Evolutionary conservation across 495 filamentous ascomycete genomes (phyloP).

Genomic region (Aspergillus sclerotioniger): DNA sequence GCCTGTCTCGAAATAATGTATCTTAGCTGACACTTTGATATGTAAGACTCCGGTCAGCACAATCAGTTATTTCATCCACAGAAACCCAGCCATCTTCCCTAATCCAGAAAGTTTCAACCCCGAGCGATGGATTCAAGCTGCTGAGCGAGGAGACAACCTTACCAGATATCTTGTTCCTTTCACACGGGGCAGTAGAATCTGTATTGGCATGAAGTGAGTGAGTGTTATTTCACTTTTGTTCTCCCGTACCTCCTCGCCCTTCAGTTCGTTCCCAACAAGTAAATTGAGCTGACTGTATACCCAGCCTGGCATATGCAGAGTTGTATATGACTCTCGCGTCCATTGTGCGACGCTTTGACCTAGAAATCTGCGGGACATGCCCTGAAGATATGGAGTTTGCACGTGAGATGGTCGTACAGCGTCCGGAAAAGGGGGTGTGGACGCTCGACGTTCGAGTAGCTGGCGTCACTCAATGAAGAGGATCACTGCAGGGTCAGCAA

Average conservation of each 20-base stretch:
- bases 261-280: neutral
- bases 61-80: conserved; percentile 39
- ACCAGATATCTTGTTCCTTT: conserved; percentile 34
- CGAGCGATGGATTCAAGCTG: conserved; percentile 41
- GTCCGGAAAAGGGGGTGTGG: neutral
- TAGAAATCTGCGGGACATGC: conserved; percentile 27
- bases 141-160: conserved; percentile 14
- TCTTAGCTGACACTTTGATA: conserved; percentile 21
- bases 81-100: conserved; percentile 38
- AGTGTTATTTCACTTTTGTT: neutral
- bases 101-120: conserved; percentile 39
- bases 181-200: conserved; percentile 33
- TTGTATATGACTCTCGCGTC: conserved; percentile 21
- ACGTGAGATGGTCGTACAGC: conserved; percentile 5
- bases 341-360: conserved; percentile 21
- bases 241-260: neutral
- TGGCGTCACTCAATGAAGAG: neutral
- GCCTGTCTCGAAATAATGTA: conserved; percentile 4
- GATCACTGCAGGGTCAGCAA: neutral
- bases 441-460: neutral
- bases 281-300: neutral
- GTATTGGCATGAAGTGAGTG: conserved; percentile 37
- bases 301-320: conserved; percentile 26
- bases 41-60: conserved; percentile 40
- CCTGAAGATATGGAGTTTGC: conserved; percentile 15